These are phyloP conservation scores for Prunus davidiana DNA, from an alignment of 306 rosid species.

Conservation along the genomic window DNA sequence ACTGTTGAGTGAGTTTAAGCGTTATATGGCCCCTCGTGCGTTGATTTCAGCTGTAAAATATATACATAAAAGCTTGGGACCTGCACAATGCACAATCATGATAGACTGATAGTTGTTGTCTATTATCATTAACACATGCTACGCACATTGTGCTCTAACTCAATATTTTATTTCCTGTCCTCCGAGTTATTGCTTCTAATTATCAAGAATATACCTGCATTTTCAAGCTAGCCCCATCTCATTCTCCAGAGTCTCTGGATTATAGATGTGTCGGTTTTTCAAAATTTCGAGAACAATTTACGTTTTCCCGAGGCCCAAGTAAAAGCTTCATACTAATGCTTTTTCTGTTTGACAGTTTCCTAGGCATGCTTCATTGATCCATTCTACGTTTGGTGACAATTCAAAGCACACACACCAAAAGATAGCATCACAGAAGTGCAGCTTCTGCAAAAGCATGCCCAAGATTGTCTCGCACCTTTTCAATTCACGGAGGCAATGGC, in stretches of 20 bases:
- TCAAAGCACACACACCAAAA: not conserved
- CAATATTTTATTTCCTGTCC: too few relatives aligned
- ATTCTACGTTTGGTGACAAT: not conserved
- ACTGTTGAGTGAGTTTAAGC: too few relatives aligned
- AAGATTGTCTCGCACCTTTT: not conserved
- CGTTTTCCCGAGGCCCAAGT: too few relatives aligned
- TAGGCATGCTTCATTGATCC: not conserved
- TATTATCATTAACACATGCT: not conserved
- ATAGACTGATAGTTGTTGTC: not conserved
- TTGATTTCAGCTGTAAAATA: not conserved
- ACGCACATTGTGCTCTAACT: not conserved
- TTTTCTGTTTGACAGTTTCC: too few relatives aligned
- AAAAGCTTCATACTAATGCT: too few relatives aligned
- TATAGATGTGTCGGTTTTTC: too few relatives aligned
- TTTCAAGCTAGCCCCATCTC: too few relatives aligned
- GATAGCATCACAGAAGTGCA: not conserved
- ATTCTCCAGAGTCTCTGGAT: too few relatives aligned
- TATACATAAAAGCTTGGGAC: not conserved
- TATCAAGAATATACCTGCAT: too few relatives aligned
- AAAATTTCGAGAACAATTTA: too few relatives aligned
- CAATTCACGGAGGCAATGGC: slow-evolving; percentile 3
- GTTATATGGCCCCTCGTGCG: not conserved
- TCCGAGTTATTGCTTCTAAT: too few relatives aligned
- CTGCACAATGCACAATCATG: not conserved
- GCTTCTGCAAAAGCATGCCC: not conserved